Conservation (phyloP, 108 stramenopile species). For the Epithemia pelagica region DNA sequence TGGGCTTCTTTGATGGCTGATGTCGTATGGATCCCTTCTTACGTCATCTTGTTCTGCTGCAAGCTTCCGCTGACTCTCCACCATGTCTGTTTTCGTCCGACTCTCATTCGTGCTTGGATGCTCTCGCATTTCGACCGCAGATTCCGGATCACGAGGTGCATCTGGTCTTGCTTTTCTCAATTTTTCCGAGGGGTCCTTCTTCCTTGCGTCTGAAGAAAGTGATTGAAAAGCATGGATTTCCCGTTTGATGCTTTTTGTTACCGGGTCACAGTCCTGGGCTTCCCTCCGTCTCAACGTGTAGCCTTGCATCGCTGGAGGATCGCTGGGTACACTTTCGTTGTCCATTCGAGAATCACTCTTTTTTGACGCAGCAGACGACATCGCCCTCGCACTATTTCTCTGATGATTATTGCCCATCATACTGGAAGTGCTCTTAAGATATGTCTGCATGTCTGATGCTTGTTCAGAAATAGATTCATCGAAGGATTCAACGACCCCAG, state of each 20-base stretch:
- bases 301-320: slow-evolving; percentile 9
- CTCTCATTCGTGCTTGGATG: neutral
- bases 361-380: neutral
- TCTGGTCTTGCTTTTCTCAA: no score
- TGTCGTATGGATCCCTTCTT: neutral
- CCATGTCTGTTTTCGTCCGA: neutral
- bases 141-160: no score
- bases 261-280: neutral
- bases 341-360: neutral
- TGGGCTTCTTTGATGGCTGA: no score
- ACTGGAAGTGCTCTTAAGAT: no score
- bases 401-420: neutral
- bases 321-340: neutral
- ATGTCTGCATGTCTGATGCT: no score
- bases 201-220: no score
- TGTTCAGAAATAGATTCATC: no score
- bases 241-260: no score
- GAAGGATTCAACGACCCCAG: neutral
- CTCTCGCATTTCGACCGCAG: neutral
- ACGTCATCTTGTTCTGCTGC: neutral
- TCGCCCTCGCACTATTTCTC: neutral
- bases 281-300: neutral
- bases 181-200: no score
- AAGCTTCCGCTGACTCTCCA: neutral
- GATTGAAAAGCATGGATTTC: no score